Evolutionary conservation across 441 rosid species (phyloP), one percentile per base, ranked within the genome.

Genomic region (Daphne laureola): DNA sequence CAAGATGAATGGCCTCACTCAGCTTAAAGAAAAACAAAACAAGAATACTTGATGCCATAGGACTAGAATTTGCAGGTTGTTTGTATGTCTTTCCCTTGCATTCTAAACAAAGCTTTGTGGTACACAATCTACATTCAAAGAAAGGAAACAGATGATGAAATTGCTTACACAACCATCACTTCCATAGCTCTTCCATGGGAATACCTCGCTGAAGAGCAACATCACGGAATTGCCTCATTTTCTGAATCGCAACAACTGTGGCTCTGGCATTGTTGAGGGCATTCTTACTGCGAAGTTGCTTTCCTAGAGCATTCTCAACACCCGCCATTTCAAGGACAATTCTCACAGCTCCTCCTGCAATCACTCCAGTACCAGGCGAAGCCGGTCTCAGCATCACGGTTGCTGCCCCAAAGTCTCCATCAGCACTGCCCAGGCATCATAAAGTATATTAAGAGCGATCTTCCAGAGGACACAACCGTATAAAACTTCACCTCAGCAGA

Each of bases 301-400:
- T 87, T 49, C 98, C 98, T 61, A 83, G 53, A 0, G 90, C 96
- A 26, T 90, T 90, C 71, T 85, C 86, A 27, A 92, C 95, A 27
- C 98, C 96, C 0, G 98, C 96, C 98, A 92, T 75, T 74, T 92
- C 98, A 1, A 92, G 76, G 62, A 88, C 96, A 11, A 84, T 82
- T 68, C 94, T 78, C 55, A 92, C 98, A 25, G 95, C 82, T 63
- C 95, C 96, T 63, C 96, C 96, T 1, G 98, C 98, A 73, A 84
- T 84, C 62, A 92, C 95, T 60, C 98, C 98, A 0, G 96, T 84
- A 64, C 98, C 98, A 17, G 95, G 98, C 27, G 94, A 77, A 46
- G 96, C 96, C 11, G 98, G 98, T 76, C 96, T 84, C 49, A 88
- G 91, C 96, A 92, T 92, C 81, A 92, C 98, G 67, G 70, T 79